Conservation (phyloP, 2,329 filamentous ascomycete species). For the Alternaria triticina region DNA sequence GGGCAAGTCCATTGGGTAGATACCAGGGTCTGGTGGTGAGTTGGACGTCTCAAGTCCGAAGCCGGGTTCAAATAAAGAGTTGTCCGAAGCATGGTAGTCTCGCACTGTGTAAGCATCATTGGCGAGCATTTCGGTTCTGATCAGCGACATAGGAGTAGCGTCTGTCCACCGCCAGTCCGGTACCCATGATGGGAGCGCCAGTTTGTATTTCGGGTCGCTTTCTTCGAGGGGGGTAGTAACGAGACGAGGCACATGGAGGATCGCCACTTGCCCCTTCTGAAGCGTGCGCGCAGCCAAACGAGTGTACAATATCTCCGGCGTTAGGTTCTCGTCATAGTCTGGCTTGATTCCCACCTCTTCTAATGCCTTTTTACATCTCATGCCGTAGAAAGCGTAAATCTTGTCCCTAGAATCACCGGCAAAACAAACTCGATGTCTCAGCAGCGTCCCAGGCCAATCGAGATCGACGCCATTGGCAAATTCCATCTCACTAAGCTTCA, state of each 20-base stretch:
- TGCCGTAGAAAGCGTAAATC: not conserved
- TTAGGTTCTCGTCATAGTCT: not conserved
- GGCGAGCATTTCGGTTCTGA: not conserved
- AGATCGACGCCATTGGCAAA: not conserved
- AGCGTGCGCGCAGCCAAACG: not conserved
- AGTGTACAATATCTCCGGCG: not conserved
- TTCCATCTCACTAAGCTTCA: not conserved
- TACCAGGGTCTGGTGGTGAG: not conserved
- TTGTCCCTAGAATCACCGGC: not conserved
- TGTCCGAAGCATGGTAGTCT: not conserved
- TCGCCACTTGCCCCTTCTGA: not conserved
- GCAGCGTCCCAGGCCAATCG: not conserved
- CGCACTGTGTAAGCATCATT: fast-evolving
- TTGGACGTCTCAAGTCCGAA: not conserved
- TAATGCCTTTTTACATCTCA: not conserved
- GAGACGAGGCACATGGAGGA: not conserved
- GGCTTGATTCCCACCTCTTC: not conserved
- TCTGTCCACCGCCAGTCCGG: not conserved
- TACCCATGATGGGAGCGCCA: not conserved
- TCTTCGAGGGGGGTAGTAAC: not conserved
- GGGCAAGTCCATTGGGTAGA: not conserved
- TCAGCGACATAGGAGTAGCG: not conserved
- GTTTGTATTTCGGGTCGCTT: not conserved
- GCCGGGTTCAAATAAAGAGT: not conserved
- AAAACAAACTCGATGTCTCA: not conserved